Evolutionary conservation across 306 rosid genomes (phyloP).

Genomic region (Geum urbanum): DNA sequence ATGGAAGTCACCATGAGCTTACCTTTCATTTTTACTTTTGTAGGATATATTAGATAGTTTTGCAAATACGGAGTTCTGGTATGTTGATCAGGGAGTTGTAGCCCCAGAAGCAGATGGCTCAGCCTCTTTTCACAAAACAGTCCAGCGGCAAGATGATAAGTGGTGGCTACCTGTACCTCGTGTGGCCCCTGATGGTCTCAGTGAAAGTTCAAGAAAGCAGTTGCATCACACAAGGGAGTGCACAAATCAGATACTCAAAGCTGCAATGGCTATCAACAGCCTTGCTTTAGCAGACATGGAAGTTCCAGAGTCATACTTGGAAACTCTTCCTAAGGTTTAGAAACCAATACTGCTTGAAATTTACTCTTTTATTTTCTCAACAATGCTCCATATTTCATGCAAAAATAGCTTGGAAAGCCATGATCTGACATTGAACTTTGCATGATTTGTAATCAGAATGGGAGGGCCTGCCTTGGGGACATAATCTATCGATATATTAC

Average conservation of each 20-base stretch:
- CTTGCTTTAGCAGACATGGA: constrained; percentile 79
- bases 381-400: too few species aligned
- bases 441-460: constrained; percentile 52
- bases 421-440: background rate
- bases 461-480: constrained; percentile 88
- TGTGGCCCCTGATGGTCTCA: constrained; percentile 70
- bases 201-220: constrained; percentile 68
- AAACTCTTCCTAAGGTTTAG: constrained; percentile 74
- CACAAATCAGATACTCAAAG: constrained; percentile 74
- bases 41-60: constrained; percentile 84
- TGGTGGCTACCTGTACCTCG: constrained; percentile 99
- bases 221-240: constrained; percentile 77
- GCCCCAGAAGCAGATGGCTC: constrained; percentile 72
- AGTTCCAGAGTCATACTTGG: constrained; percentile 81
- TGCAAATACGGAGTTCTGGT: constrained; percentile 71
- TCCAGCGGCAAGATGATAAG: constrained; percentile 89
- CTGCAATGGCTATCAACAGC: constrained; percentile 83
- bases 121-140: constrained; percentile 62
- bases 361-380: background rate
- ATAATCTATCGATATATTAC: constrained; percentile 75
- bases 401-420: too few species aligned
- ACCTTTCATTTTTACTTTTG: background rate
- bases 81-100: constrained; percentile 87
- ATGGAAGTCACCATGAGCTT: constrained; percentile 5
- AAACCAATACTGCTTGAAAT: background rate